A percentile compares a stretch with the other conserved stretches of the same genome.
Evolutionary conservation across 2,329 filamentous ascomycete genomes (phyloP).

Genomic region (Colletotrichum chlorophyti): DNA sequence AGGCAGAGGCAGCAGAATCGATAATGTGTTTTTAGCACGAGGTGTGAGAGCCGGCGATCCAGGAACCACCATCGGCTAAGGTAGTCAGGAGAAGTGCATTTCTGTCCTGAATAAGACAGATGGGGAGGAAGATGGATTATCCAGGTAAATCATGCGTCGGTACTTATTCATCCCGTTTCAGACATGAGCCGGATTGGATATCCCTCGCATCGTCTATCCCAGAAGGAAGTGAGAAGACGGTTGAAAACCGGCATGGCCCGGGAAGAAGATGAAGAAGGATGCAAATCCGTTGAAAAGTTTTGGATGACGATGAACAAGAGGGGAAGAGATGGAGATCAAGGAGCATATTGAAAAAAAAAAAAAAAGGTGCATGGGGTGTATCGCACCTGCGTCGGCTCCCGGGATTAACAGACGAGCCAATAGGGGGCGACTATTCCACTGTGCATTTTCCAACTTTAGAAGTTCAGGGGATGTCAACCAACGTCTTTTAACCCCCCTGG

Average conservation of each 20-base stretch:
- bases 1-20: background rate
- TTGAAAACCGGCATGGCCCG: constrained; percentile 16
- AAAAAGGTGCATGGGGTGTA: background rate
- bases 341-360: background rate
- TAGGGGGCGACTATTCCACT: background rate
- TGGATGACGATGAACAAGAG: too few species aligned
- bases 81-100: background rate
- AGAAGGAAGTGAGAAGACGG: background rate
- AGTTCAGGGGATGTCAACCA: too few species aligned
- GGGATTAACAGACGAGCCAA: constrained; percentile 1
- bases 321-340: too few species aligned
- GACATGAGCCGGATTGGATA: background rate
- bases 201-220: background rate
- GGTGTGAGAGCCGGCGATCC: constrained; percentile 8
- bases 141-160: too few species aligned
- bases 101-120: background rate
- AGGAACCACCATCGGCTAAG: constrained; percentile 8
- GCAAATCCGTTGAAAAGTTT: too few species aligned
- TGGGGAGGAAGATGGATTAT: too few species aligned
- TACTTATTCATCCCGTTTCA: constrained; percentile 11
- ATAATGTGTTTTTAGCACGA: background rate
- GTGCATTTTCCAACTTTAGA: constrained; percentile 19
- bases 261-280: constrained; percentile 1
- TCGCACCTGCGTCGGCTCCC: constrained; percentile 1
- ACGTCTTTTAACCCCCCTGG: background rate